phyloP scores from a whole-genome alignment of 129 eudicot genomes.

The Tanacetum coccineum region DNA sequence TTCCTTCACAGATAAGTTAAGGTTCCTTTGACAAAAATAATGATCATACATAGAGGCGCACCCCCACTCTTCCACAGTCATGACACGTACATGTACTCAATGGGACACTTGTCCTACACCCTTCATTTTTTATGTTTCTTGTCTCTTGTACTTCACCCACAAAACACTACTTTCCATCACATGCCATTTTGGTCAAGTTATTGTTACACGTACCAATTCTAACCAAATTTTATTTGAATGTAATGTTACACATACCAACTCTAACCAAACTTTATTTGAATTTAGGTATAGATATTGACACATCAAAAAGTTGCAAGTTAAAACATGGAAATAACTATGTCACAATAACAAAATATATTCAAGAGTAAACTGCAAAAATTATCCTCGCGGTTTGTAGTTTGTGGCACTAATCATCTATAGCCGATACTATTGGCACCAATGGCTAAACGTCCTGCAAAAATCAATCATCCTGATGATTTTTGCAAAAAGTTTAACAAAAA shows the following conservation, averaged over 20 bases:
- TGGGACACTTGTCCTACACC: slow-evolving; percentile 18
- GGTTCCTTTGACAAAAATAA: slow-evolving; percentile 13
- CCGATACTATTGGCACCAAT: no score
- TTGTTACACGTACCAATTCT: no score
- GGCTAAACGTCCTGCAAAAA: no score
- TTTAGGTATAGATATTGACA: no score
- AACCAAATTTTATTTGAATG: no score
- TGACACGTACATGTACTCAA: slow-evolving; percentile 22
- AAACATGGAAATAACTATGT: neutral
- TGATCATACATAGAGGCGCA: neutral
- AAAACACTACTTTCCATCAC: neutral
- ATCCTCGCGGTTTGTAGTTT: no score
- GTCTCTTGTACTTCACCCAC: slow-evolving; percentile 1
- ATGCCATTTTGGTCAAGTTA: neutral
- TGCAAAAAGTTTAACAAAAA: no score
- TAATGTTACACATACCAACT: neutral
- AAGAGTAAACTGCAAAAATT: no score
- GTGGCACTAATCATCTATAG: no score
- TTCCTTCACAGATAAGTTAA: slow-evolving; percentile 14
- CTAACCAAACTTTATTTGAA: neutral
- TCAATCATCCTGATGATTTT: no score
- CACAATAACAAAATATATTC: slow-evolving; percentile 10
- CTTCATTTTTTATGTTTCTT: neutral
- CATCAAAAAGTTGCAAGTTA: neutral
- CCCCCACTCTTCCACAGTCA: neutral